Conservation (phyloP, 495 filamentous ascomycete species). For the Neurospora sp. region DNA sequence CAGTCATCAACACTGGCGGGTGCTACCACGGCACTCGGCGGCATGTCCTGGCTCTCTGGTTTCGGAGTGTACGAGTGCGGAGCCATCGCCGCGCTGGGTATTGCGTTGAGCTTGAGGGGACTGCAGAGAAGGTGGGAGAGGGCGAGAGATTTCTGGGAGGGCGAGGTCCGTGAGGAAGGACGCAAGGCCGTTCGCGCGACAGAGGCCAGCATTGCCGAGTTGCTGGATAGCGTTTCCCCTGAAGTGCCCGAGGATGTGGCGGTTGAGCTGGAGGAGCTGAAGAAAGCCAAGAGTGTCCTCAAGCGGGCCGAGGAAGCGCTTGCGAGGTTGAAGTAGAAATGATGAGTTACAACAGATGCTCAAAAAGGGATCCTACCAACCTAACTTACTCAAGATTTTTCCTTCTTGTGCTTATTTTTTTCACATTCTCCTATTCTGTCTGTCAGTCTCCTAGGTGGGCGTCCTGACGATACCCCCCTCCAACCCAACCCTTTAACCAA, state of each 20-base stretch:
- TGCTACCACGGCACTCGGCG: conserved; percentile 52
- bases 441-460: background rate
- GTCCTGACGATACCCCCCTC: background rate
- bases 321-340: conserved; percentile 7
- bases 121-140: conserved; percentile 75
- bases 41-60: conserved; percentile 56
- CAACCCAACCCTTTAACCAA: no score
- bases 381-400: background rate
- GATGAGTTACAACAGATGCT: background rate
- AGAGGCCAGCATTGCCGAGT: conserved; percentile 51
- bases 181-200: conserved; percentile 58
- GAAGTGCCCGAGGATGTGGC: conserved; percentile 18
- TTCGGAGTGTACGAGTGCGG: conserved; percentile 61
- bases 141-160: conserved; percentile 61
- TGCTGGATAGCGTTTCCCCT: conserved; percentile 36
- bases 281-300: conserved; percentile 46
- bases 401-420: background rate
- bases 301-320: conserved; percentile 35
- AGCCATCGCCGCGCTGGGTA: conserved; percentile 67
- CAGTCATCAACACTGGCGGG: conserved; percentile 60
- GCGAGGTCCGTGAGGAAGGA: conserved; percentile 69
- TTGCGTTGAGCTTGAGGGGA: conserved; percentile 60
- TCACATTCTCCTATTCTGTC: background rate
- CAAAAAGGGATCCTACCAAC: background rate
- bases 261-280: conserved; percentile 27